phyloP scores from a whole-genome alignment of 179 eudicot genomes.

The Actinidia polygama region DNA sequence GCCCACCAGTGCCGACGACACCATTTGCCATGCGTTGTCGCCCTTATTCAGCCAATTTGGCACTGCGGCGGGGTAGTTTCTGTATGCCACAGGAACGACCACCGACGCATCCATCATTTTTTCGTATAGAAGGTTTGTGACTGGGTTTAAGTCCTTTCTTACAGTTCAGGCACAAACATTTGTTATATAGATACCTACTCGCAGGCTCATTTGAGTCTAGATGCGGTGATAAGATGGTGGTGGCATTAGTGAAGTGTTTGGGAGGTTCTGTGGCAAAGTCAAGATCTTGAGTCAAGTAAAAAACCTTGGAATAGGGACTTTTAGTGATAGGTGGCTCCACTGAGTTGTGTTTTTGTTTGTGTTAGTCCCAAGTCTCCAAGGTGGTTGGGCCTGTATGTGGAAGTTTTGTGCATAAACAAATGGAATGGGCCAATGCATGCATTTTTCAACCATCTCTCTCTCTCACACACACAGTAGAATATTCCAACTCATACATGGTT shows the following conservation, averaged over 20 bases:
- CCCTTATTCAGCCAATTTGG: conserved; percentile 36
- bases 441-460: neutral
- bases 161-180: neutral
- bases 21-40: conserved; percentile 33
- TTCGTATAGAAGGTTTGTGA: neutral
- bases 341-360: neutral
- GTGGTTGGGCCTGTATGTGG: conserved; percentile 1
- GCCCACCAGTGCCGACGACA: conserved; percentile 27
- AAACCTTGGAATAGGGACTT: neutral
- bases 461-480: neutral
- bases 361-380: neutral
- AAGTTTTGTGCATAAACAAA: conserved; percentile 3
- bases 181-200: neutral
- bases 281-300: neutral
- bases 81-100: conserved; percentile 28
- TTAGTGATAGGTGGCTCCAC: neutral
- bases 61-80: neutral
- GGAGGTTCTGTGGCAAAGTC: neutral
- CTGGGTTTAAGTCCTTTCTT: neutral
- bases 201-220: neutral
- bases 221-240: neutral
- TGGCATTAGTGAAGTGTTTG: neutral
- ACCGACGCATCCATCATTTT: neutral
- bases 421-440: neutral
- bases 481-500: no score